A percentile compares a stretch with the other conserved stretches of the same genome.
These are phyloP conservation scores for Cutaneotrichosporon sp. DNA, from an alignment of 1,284 basidiomycete species.

Conservation along the genomic window DNA sequence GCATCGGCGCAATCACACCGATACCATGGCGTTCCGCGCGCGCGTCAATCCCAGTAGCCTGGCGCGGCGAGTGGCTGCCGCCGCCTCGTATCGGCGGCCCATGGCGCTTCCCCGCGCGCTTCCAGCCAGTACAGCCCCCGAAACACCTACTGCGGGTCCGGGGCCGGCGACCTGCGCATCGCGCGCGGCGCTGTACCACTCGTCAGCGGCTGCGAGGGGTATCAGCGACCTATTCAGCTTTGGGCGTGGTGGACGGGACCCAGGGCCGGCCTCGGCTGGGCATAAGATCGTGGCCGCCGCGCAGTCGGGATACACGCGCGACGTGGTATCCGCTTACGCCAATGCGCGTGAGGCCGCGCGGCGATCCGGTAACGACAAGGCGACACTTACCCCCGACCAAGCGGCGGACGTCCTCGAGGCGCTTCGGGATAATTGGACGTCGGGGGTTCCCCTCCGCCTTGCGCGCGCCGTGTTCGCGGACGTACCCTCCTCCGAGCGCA, in stretches of 20 bases:
- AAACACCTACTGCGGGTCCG: not conserved
- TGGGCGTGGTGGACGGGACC: not conserved
- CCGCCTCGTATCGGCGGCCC: no score
- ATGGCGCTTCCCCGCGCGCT: no score
- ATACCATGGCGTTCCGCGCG: slow-evolving; percentile 8
- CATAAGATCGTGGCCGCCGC: slow-evolving; percentile 7
- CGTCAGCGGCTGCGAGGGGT: slow-evolving; percentile 6
- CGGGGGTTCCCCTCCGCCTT: no score
- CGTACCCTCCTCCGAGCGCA: no score
- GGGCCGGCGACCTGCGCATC: not conserved
- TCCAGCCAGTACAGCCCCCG: not conserved
- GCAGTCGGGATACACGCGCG: no score
- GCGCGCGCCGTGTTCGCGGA: no score
- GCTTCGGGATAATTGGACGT: no score
- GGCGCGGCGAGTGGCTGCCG: not conserved
- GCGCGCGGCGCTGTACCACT: slow-evolving; percentile 12
- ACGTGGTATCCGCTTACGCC: no score
- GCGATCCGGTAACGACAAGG: no score
- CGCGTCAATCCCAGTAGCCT: slow-evolving; percentile 4
- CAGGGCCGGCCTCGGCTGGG: not conserved
- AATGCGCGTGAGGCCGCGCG: no score
- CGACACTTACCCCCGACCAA: no score
- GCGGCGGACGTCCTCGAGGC: no score
- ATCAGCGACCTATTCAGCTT: slow-evolving; percentile 6
- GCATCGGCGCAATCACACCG: not conserved